A percentile compares a stretch with the other conserved stretches of the same genome.
Evolutionary conservation across 1,284 basidiomycete genomes (phyloP).

Genomic region (Lignosus rhinocerotis): DNA sequence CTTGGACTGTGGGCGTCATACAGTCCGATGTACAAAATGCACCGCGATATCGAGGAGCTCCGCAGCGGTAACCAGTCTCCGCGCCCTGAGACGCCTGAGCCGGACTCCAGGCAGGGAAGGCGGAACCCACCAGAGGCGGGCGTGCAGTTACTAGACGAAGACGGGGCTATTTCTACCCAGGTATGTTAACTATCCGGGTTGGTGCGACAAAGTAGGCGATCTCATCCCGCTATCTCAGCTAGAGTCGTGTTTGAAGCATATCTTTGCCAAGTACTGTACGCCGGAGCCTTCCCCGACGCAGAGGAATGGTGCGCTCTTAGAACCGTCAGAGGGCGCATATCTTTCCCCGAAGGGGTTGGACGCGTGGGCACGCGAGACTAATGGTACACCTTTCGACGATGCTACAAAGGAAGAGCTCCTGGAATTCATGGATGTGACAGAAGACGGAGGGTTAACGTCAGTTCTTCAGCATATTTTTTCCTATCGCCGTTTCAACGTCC

Average conservation of each 20-base stretch:
- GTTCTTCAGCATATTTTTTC: conserved; percentile 25
- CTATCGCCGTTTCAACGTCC: neutral
- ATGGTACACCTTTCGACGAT: conserved; percentile 69
- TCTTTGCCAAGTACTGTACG: conserved; percentile 73
- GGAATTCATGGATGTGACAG: conserved; percentile 73
- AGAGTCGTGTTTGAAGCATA: conserved; percentile 64
- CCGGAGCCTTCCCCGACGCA: conserved; percentile 38
- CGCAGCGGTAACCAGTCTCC: conserved; percentile 41
- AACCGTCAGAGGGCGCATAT: conserved; percentile 59
- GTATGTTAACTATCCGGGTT: conserved; percentile 34
- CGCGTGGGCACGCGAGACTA: conserved; percentile 74
- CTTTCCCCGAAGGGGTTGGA: conserved; percentile 62
- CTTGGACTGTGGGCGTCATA: neutral
- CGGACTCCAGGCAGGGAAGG: conserved; percentile 57
- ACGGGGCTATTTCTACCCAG: conserved; percentile 65
- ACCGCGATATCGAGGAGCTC: conserved; percentile 35
- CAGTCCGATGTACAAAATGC: conserved; percentile 25
- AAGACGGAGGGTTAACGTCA: conserved; percentile 72
- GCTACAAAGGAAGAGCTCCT: conserved; percentile 76
- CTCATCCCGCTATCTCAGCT: conserved; percentile 41
- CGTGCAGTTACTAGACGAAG: conserved; percentile 59
- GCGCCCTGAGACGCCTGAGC: conserved; percentile 62
- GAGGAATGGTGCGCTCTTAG: conserved; percentile 34
- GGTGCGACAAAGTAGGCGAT: neutral
- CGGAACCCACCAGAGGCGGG: conserved; percentile 44